phyloP scores from a whole-genome alignment of 768 basidiomycete genomes.

The Kwoniella shandongensis region DNA sequence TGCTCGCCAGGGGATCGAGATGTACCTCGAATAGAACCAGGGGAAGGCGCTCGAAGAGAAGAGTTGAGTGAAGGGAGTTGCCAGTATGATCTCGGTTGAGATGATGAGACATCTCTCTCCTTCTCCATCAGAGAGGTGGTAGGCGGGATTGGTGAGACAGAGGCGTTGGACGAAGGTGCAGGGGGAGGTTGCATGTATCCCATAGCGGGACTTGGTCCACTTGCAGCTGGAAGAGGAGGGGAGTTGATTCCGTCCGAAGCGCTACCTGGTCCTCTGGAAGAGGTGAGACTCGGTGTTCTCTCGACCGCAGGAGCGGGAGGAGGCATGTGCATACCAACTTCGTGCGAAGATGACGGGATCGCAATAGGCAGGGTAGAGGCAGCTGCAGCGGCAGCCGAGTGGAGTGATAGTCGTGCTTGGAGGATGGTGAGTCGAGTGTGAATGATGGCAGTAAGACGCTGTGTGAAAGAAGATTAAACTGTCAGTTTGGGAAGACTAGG shows the following conservation, averaged over 20 bases:
- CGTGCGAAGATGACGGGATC: neutral
- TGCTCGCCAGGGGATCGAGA: conserved; percentile 11
- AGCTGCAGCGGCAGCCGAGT: conserved; percentile 38
- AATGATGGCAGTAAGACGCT: conserved; percentile 50
- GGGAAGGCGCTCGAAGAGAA: conserved; percentile 8
- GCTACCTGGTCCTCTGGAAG: conserved; percentile 15
- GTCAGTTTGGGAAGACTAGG: neutral
- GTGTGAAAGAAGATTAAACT: conserved; percentile 1
- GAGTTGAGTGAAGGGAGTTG: conserved; percentile 18
- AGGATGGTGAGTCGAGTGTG: conserved; percentile 51
- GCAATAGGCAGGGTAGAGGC: neutral
- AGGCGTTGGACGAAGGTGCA: neutral
- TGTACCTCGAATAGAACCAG: neutral
- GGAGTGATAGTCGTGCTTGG: conserved; percentile 45
- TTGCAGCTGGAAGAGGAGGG: conserved; percentile 7
- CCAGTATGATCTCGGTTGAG: conserved; percentile 9
- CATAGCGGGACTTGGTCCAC: neutral
- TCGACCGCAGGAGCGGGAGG: conserved; percentile 6
- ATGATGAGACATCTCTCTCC: conserved; percentile 2
- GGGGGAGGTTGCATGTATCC: conserved; percentile 13
- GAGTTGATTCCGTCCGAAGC: conserved; percentile 13
- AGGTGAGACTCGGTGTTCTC: conserved; percentile 14
- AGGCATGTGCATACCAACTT: too few relatives aligned
- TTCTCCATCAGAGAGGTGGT: neutral
- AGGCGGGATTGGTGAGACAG: neutral